Percentiles rank a stretch among this genome's conserved stretches.
Evolutionary conservation across 176 grass and related monocot species (phyloP).

Genomic region (Avena insularis): DNA sequence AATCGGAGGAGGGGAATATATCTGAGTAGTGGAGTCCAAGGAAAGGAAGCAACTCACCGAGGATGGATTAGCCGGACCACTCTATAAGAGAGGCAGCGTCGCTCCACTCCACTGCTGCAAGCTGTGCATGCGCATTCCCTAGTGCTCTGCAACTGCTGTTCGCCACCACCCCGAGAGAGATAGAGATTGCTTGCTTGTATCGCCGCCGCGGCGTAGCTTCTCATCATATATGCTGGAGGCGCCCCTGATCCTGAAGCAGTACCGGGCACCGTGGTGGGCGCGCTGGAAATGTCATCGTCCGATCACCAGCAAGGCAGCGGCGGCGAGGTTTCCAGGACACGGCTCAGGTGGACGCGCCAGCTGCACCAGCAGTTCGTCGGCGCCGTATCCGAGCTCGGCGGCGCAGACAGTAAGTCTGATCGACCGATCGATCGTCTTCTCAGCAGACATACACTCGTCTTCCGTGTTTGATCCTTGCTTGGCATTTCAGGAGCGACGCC

Average conservation of each 20-base stretch:
- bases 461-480: constrained; percentile 22
- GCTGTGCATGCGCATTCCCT: not conserved
- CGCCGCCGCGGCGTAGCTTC: constrained; percentile 27
- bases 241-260: constrained; percentile 10
- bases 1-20: constrained; percentile 32
- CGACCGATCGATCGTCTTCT: not conserved
- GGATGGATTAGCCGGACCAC: not conserved
- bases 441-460: not conserved
- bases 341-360: constrained; percentile 83
- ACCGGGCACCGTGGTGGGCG: constrained; percentile 39
- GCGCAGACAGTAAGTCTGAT: constrained; percentile 67
- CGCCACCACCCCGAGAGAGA: not conserved
- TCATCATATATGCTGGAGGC: constrained; percentile 47
- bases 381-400: constrained; percentile 76
- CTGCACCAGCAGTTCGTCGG: constrained; percentile 73
- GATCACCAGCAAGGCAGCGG: constrained; percentile 22
- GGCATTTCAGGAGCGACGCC: constrained; percentile 81
- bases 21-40: constrained; percentile 56
- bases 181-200: not conserved
- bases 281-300: constrained; percentile 45
- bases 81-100: constrained; percentile 45
- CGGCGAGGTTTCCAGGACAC: constrained; percentile 44
- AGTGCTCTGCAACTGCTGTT: not conserved
- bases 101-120: not conserved
- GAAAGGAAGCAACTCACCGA: constrained; percentile 40